Percentiles rank a stretch among this genome's conserved stretches.
Evolutionary conservation across 345 rosid genomes (phyloP).

Genomic region (Syzygium aqueum): DNA sequence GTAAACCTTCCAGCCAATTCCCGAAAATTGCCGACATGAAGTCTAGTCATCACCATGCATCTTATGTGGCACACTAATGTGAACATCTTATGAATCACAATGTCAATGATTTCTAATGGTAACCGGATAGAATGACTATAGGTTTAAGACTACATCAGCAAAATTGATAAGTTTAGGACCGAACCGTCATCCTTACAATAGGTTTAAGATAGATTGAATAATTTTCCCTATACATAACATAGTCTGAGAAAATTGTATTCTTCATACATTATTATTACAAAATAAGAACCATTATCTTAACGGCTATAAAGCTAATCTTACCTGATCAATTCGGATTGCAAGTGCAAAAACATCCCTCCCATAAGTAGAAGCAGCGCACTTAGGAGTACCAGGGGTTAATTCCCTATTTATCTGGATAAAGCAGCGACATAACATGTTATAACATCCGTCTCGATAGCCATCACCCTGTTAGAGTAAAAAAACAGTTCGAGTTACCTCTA

Average conservation of each 20-base stretch:
- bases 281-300: background rate
- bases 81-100: background rate
- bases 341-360: background rate
- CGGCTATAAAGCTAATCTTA: background rate
- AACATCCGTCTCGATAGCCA: background rate
- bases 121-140: background rate
- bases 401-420: background rate
- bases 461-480: background rate
- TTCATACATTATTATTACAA: background rate
- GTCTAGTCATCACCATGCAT: accelerated
- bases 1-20: accelerated
- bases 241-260: background rate
- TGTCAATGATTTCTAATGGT: accelerated
- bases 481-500: background rate
- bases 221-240: background rate
- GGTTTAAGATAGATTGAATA: background rate
- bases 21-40: accelerated
- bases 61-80: accelerated
- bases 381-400: background rate
- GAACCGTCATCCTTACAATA: accelerated
- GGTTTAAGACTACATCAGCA: background rate
- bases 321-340: background rate
- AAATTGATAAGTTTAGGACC: background rate
- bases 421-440: background rate
- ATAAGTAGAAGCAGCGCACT: background rate